Percentiles rank a stretch among this genome's conserved stretches.
Conservation (phyloP, 2,329 filamentous ascomycete genomes). For the Clonostachys solani region DNA sequence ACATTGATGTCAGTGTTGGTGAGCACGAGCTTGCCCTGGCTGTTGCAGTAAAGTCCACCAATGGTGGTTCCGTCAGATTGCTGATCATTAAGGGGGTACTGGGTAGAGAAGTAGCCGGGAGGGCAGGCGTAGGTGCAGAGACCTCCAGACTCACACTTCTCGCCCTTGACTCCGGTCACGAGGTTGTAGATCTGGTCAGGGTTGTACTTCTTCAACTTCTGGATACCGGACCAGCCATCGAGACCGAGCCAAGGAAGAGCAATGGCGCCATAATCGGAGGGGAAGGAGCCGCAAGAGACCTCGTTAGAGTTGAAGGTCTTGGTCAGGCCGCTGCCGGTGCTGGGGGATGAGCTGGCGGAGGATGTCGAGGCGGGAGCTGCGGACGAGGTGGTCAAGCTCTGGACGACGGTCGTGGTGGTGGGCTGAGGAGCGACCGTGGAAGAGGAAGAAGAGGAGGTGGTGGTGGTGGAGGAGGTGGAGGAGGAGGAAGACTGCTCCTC, state of each 20-base stretch:
- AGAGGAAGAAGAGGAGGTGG: constrained; percentile 6
- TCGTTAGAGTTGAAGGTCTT: constrained; percentile 71
- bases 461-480: constrained; percentile 21
- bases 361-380: constrained; percentile 7
- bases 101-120: constrained; percentile 85
- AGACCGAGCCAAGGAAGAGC: constrained; percentile 63
- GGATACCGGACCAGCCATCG: constrained; percentile 77
- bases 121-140: constrained; percentile 95
- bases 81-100: constrained; percentile 73
- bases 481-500: constrained; percentile 35
- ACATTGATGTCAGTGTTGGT: constrained; percentile 62
- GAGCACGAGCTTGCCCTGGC: constrained; percentile 67
- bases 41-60: constrained; percentile 80
- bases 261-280: constrained; percentile 76
- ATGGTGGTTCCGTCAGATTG: constrained; percentile 79
- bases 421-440: constrained; percentile 2
- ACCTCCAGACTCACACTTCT: constrained; percentile 53
- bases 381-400: constrained; percentile 12
- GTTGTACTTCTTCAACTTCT: constrained; percentile 52
- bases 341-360: constrained; percentile 16
- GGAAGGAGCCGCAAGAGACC: constrained; percentile 69
- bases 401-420: constrained; percentile 8
- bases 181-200: constrained; percentile 60
- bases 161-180: constrained; percentile 55
- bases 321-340: constrained; percentile 49